Base-by-base conservation (phyloP, 768 basidiomycete genomes). In the Clitopilus hobsonii region DNA sequence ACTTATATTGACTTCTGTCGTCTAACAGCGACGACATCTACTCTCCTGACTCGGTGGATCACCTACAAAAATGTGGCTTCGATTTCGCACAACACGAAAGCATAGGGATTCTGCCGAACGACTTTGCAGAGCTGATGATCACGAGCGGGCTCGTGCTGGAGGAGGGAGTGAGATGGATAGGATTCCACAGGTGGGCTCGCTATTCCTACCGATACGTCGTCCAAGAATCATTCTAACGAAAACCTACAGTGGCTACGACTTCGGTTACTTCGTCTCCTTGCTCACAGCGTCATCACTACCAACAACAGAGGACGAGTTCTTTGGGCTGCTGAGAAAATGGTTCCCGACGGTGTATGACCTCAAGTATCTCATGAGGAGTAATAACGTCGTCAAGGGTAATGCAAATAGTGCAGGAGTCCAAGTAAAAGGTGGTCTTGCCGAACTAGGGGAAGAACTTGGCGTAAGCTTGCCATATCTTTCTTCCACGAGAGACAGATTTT, bases 1-100 rank as follows among this genome's bases (percentile, higher is more conserved):
- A n/a, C 32, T 36, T 10, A 14, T 51, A n/a, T 26, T 49, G 41
- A 29, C 14, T 25, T 27, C 48, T 22, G 27, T 32, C 22, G n/a
- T n/a, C n/a, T n/a, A n/a, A n/a, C 67, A 98, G 95, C 64, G 91
- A 97, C 53, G 97, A 99, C 73, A 98, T 98, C 93, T 98, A 90
- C 68, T 89, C 94, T 11, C 96, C 94, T n/a, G 96, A 98, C 54
- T 94, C 94, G 41, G 88, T 98, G 61, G 96, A 99, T 52, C 81
- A 95, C 13, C 76, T 99, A 51, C 89, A 93, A 69, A 95, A 95
- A 67, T 91, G 94, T 4, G 97, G 97, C 18, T 88, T 98, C 67
- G 94, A 99, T 67, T 95, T 99, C 65, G 88, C 91, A 65, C 83
- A 92, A 52, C 92, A 96, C 65, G 89, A 94, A 59, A 91, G 94